Conservation (phyloP, 1,139 yeast genomes). For the Hansenula sp. region DNA sequence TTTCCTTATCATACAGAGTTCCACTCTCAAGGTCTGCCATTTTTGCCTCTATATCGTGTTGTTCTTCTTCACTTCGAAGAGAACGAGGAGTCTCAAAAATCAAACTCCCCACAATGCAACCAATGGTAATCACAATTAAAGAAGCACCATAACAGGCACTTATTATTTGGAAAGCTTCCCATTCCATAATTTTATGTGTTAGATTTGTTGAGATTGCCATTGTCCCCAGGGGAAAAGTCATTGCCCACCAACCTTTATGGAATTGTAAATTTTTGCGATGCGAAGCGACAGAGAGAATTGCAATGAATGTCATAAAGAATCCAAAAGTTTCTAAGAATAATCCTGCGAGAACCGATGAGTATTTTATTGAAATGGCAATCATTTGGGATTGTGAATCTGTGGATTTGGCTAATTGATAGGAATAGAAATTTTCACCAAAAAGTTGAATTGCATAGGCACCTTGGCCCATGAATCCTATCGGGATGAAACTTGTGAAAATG, state of each 20-base stretch:
- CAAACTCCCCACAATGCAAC: constrained; percentile 8
- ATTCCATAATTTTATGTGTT: constrained; percentile 40
- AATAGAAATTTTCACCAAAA: constrained; percentile 42
- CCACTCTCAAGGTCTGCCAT: neutral
- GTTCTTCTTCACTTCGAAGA: neutral
- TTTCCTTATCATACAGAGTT: neutral
- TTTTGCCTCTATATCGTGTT: too few species aligned
- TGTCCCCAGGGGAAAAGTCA: constrained; percentile 90
- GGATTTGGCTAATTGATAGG: constrained; percentile 6
- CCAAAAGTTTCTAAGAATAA: constrained; percentile 58
- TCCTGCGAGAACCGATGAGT: constrained; percentile 33
- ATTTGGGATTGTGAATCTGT: neutral
- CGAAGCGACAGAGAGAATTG: constrained; percentile 37
- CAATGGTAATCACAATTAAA: constrained; percentile 18
- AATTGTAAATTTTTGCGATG: constrained; percentile 41
- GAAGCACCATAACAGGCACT: constrained; percentile 57
- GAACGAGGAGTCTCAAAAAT: constrained; percentile 1
- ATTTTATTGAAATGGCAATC: constrained; percentile 15
- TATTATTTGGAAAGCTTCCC: constrained; percentile 54
- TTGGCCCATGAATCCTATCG: constrained; percentile 76
- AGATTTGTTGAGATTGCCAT: constrained; percentile 60
- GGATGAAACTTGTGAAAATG: constrained; percentile 54
- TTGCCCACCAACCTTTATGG: constrained; percentile 74
- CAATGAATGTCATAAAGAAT: constrained; percentile 56
- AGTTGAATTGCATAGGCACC: constrained; percentile 67